Conservation (phyloP, 768 basidiomycete species). For the Naganishia randhawae region DNA sequence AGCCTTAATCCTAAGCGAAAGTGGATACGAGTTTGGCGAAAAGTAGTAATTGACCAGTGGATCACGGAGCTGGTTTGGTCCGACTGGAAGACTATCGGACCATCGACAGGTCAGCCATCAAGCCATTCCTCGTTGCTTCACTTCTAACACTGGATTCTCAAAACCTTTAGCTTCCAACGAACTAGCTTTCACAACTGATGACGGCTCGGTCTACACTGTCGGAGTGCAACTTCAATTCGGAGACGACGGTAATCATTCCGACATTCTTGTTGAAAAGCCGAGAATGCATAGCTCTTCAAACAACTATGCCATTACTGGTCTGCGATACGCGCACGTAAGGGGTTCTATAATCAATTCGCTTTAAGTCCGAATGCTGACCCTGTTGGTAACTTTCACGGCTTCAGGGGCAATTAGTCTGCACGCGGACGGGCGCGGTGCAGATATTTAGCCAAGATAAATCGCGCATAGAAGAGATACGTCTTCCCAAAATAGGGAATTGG, state of each 20-base stretch:
- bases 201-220: background rate
- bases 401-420: slow-evolving; percentile 4
- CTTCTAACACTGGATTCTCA: background rate
- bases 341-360: background rate
- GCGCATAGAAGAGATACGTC: background rate
- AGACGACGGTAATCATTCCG: slow-evolving; percentile 12
- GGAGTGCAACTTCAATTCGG: slow-evolving; percentile 2
- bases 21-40: background rate
- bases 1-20: background rate
- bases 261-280: background rate
- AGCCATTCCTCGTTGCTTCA: background rate
- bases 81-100: background rate
- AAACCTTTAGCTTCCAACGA: background rate
- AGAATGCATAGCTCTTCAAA: slow-evolving; percentile 1
- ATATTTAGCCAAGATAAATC: background rate
- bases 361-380: background rate
- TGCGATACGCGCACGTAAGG: slow-evolving; percentile 11
- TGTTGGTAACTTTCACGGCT: too few relatives aligned
- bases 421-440: slow-evolving; percentile 7
- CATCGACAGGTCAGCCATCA: background rate
- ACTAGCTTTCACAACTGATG: slow-evolving; percentile 1
- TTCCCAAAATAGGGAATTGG: background rate
- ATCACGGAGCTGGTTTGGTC: slow-evolving; percentile 6
- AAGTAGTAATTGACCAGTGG: slow-evolving; percentile 9
- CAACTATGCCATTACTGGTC: background rate